Base-by-base conservation (phyloP, 2,329 filamentous ascomycete species). In the Dryadomyces sulphureus region DNA sequence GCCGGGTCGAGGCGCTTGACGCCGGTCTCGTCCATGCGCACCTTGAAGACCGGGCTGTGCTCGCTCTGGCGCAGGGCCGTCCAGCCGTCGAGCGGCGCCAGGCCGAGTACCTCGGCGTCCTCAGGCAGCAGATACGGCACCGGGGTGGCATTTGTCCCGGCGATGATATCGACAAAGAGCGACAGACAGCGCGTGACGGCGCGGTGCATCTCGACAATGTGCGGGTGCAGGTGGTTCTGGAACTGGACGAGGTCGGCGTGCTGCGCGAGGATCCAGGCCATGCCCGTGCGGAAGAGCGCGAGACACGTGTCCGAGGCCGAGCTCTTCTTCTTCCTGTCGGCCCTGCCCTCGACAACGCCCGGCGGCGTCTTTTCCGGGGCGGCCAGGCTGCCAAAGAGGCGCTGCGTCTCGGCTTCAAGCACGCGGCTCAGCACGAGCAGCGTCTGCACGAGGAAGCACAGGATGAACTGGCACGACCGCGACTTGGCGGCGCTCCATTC, bases 401-500 rank as follows among this genome's bases (percentile, higher is more conserved):
- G 51, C 20, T 48, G 19, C 5, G 41, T 45, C 24, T 50, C 48
- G 5, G 36, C 32, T 12, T 52, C 69, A 32, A 94, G 67, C 24
- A 81, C 66, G 45, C 81, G 78, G 40, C 89, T 73, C 27, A 94
- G 68, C 1, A 75, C 74, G 47, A 80, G 75, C 55, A 93, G 81
- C 9, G 82, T 86, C 44, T 81, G 81, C 41, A 87, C 68, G 56
- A 94, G 94, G 50, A 94, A 75, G 21, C 80, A 73, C 39, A 93
- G 68, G 49, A 84, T 78, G 55, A 81, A 88, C 49, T 75, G 69
- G 52, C 70, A 75, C 9, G 73, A 72, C 30, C 64, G 65, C 12
- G 67, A 67, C 27, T 60, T 60, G 35, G 61, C 57, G 14, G 62
- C 55, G 8, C 65, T 69, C 60, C 67, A 70, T 48, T 71, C 64